phyloP scores from a whole-genome alignment of 139 green algal species.

The Prasinococcaceae sp. region DNA sequence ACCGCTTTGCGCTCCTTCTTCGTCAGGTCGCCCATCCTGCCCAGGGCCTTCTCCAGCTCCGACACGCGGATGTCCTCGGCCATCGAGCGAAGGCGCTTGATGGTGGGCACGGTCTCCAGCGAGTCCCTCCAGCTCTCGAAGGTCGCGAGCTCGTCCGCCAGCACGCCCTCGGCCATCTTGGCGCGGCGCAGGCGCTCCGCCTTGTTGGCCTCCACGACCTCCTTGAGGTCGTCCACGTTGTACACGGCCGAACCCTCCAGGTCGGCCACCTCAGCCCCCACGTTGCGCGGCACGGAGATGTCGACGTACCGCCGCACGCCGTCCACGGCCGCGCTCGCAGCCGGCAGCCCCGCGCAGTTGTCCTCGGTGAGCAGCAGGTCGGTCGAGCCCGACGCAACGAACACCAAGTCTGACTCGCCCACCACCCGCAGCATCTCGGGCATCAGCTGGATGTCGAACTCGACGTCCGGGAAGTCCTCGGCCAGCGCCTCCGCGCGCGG shows the following conservation, averaged over 20 bases:
- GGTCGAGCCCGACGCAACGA: conserved; percentile 56
- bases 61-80: conserved; percentile 70
- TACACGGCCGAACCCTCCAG: conserved; percentile 57
- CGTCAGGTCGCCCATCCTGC: conserved; percentile 71
- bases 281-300: conserved; percentile 95
- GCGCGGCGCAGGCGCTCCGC: conserved; percentile 57
- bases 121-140: conserved; percentile 97
- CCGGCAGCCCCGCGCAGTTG: conserved; percentile 32
- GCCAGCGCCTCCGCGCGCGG: conserved; percentile 72
- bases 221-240: conserved; percentile 99
- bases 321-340: conserved; percentile 41
- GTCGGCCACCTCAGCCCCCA: conserved; percentile 63
- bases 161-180: conserved; percentile 38
- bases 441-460: conserved; percentile 88
- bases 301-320: conserved; percentile 88
- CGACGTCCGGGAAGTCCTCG: conserved; percentile 88
- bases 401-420: conserved; percentile 70
- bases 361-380: conserved; percentile 29
- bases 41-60: conserved; percentile 88
- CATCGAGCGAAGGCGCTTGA: conserved; percentile 87
- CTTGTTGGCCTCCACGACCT: conserved; percentile 94
- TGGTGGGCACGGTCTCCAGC: conserved; percentile 95
- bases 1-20: conserved; percentile 94
- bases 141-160: conserved; percentile 53
- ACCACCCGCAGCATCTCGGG: conserved; percentile 69